Conservation (phyloP, 1,139 yeast genomes). For the Taiozyma onychis region DNA sequence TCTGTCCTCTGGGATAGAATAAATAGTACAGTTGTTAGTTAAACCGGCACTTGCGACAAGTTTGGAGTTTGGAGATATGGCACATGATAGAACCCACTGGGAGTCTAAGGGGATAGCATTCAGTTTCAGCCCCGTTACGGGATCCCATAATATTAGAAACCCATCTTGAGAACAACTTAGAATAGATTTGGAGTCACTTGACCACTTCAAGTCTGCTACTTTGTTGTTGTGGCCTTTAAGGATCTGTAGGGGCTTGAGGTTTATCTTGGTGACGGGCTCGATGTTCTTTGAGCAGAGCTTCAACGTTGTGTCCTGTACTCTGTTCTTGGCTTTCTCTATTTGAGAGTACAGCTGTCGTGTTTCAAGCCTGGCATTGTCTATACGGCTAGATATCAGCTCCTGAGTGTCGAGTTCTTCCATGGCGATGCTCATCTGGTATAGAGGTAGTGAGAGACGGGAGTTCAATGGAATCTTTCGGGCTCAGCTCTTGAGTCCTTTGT, state of each 20-base stretch:
- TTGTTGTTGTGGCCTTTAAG: slow-evolving; percentile 75
- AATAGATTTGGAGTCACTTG: slow-evolving; percentile 50
- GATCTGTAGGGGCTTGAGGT: slow-evolving; percentile 33
- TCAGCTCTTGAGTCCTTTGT: not conserved
- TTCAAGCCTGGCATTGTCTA: slow-evolving; percentile 36
- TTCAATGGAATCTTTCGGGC: not conserved
- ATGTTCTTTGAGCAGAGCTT: slow-evolving; percentile 33
- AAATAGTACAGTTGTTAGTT: slow-evolving; percentile 72
- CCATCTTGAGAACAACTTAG: slow-evolving; percentile 87
- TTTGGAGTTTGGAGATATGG: slow-evolving; percentile 59
- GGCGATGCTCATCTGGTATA: not conserved
- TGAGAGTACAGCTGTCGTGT: slow-evolving; percentile 44
- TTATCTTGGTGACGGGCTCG: slow-evolving; percentile 23
- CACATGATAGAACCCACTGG: slow-evolving; percentile 77
- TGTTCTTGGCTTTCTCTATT: slow-evolving; percentile 37
- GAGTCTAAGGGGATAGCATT: slow-evolving; percentile 67
- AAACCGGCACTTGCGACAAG: slow-evolving; percentile 79
- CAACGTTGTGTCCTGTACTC: slow-evolving; percentile 43
- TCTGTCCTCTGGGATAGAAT: slow-evolving; percentile 36
- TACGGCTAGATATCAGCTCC: slow-evolving; percentile 10
- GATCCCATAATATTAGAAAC: slow-evolving; percentile 78
- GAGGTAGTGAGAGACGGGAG: not conserved
- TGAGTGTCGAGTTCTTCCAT: slow-evolving; percentile 6
- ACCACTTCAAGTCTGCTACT: slow-evolving; percentile 66
- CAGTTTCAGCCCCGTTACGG: slow-evolving; percentile 63